Conservation (phyloP, 257 asterid species). For the Phtheirospermum japonicum region DNA sequence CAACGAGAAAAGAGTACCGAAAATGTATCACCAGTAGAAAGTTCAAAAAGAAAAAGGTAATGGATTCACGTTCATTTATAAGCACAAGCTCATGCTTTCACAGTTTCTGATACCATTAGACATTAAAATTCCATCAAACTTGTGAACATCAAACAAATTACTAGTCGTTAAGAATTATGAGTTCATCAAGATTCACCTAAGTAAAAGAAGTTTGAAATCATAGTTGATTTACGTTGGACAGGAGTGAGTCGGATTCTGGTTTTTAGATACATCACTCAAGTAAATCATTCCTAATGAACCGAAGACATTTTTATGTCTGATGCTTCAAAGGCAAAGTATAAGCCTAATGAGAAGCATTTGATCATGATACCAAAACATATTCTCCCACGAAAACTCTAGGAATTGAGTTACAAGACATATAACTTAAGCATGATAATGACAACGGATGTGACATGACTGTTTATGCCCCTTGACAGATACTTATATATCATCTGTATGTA, state of each 20-base stretch:
- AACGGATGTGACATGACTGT: background rate
- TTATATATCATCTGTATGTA: no score
- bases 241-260: background rate
- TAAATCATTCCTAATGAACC: background rate
- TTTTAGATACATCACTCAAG: background rate
- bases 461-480: background rate
- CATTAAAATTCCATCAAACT: no score
- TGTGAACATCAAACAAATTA: background rate
- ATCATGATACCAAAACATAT: no score
- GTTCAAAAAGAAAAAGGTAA: background rate
- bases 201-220: background rate
- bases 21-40: background rate
- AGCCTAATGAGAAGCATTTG: no score
- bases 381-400: background rate
- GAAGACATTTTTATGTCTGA: no score
- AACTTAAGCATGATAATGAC: background rate
- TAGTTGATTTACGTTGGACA: background rate
- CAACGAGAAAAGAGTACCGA: background rate
- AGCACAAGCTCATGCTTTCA: no score
- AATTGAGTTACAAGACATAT: background rate
- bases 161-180: background rate
- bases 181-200: conserved; percentile 5
- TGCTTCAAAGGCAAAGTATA: no score
- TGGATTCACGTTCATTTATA: no score
- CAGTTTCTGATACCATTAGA: no score